Conservation (phyloP, 371 early-diverging fungal species). For the Syncephalastrum sp. region DNA sequence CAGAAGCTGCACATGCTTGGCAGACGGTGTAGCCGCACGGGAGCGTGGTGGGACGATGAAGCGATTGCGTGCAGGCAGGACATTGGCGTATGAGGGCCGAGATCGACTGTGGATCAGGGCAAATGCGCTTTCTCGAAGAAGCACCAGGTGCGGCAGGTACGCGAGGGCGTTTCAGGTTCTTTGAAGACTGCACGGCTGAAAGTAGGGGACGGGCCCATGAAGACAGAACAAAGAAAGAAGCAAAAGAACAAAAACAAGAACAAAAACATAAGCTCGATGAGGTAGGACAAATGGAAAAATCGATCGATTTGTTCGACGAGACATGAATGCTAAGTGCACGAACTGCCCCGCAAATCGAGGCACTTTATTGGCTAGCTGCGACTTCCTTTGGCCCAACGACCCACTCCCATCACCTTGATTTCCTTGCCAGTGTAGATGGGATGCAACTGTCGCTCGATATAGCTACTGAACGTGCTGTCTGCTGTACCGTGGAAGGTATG, state of each 20-base stretch:
- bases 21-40: conserved; percentile 52
- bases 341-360: too few species aligned
- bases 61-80: neutral
- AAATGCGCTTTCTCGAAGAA: too few species aligned
- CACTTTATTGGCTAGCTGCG: neutral
- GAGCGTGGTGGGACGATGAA: conserved; percentile 34
- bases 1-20: conserved; percentile 26
- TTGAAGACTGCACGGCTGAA: too few species aligned
- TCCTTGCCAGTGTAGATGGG: conserved; percentile 43
- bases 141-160: too few species aligned
- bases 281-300: neutral
- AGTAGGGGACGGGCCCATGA: too few species aligned
- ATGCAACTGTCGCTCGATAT: conserved; percentile 59
- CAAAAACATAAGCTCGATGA: neutral
- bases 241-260: neutral
- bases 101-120: too few species aligned
- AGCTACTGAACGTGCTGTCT: conserved; percentile 58
- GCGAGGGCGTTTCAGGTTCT: too few species aligned
- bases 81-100: neutral
- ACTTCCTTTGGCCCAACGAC: conserved; percentile 2
- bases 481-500: conserved; percentile 57
- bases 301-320: too few species aligned
- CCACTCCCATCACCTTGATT: conserved; percentile 23
- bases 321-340: too few species aligned
- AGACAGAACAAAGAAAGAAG: too few species aligned